These are phyloP conservation scores for Hypoxylon sp. DNA, from an alignment of 2,329 filamentous ascomycete genomes.

Conservation along the genomic window DNA sequence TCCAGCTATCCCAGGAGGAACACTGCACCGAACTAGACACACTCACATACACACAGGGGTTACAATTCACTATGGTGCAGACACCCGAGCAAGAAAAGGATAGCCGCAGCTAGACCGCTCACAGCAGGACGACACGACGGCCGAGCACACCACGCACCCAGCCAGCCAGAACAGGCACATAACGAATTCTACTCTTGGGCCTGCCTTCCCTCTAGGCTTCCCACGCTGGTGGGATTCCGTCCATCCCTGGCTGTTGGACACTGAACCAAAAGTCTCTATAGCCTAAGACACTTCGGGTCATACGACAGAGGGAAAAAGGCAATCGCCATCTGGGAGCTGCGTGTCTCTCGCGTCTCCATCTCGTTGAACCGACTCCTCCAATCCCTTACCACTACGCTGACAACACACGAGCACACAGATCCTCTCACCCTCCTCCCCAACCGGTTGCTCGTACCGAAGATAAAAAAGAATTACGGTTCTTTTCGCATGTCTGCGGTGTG, in stretches of 20 bases:
- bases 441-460: constrained; percentile 44
- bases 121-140: constrained; percentile 41
- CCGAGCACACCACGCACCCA: constrained; percentile 31
- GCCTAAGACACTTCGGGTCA: constrained; percentile 45
- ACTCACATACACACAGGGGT: constrained; percentile 38
- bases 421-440: constrained; percentile 24
- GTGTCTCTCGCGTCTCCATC: constrained; percentile 45
- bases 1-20: constrained; percentile 16
- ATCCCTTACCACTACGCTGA: constrained; percentile 39
- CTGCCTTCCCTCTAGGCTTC: constrained; percentile 11
- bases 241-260: constrained; percentile 23
- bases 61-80: constrained; percentile 42
- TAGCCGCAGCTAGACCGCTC: constrained; percentile 46
- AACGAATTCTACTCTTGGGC: constrained; percentile 33
- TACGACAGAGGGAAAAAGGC: constrained; percentile 41
- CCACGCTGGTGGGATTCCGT: constrained; percentile 38
- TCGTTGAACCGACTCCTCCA: constrained; percentile 42
- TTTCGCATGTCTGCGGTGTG: constrained; percentile 45
- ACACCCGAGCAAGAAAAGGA: constrained; percentile 47
- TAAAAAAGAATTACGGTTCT: constrained; percentile 39
- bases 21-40: constrained; percentile 25
- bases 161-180: constrained; percentile 40
- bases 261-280: constrained; percentile 24
- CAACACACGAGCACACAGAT: constrained; percentile 37
- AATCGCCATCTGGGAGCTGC: constrained; percentile 38